Percentiles rank a stretch among this genome's conserved stretches.
Conservation (phyloP, 352 stramenopile species). For the Phytophthora colocasiae region DNA sequence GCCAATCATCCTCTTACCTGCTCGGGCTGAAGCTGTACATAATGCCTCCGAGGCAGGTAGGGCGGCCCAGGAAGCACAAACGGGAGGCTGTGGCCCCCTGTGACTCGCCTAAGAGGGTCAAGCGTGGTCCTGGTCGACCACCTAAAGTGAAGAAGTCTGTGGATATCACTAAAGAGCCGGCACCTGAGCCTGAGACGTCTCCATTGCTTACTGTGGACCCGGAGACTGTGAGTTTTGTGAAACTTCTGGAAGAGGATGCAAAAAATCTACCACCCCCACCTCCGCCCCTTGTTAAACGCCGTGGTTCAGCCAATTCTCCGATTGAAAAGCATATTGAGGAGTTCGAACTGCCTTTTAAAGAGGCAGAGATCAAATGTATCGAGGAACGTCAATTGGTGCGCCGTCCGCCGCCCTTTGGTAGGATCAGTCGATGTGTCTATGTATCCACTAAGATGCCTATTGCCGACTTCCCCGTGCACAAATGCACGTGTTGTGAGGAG, state of each 20-base stretch:
- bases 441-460: constrained; percentile 64
- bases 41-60: constrained; percentile 26
- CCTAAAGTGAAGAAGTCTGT: constrained; percentile 29
- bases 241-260: constrained; percentile 37
- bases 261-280: constrained; percentile 19
- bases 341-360: constrained; percentile 53
- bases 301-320: constrained; percentile 1
- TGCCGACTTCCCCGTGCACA: constrained; percentile 69
- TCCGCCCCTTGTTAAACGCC: constrained; percentile 13
- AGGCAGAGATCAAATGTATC: constrained; percentile 40
- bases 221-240: constrained; percentile 41
- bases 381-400: constrained; percentile 58
- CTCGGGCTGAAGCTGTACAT: constrained; percentile 17
- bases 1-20: constrained; percentile 31
- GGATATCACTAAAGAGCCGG: not conserved
- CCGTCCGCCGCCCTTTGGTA: constrained; percentile 64
- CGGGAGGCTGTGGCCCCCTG: constrained; percentile 9
- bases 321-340: constrained; percentile 22
- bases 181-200: constrained; percentile 7
- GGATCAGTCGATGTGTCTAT: constrained; percentile 80
- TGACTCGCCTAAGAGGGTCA: constrained; percentile 15
- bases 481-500: constrained; percentile 76
- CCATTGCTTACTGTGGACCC: constrained; percentile 6
- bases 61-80: constrained; percentile 37
- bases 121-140: constrained; percentile 16